Base-by-base conservation (phyloP, 75 land plant genomes). In the Adiantum capillusveneris region DNA sequence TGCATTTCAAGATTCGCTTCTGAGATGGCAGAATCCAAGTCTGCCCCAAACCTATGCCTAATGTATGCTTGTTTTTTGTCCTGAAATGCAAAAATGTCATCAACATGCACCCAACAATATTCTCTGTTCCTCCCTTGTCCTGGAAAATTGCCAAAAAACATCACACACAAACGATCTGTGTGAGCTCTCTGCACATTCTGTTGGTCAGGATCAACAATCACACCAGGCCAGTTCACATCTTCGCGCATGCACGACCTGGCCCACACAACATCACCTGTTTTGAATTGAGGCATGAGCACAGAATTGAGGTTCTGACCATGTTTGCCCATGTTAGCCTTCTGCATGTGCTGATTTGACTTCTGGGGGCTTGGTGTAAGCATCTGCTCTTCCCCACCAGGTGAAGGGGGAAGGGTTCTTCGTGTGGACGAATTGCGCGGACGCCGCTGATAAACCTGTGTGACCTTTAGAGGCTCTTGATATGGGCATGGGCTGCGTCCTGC, bases 181-280 rank as follows among this genome's bases (percentile, higher is more conserved):
- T 55, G 29, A 28, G 57, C 17, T 14, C 2, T 24, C 9, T 20
- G 3, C 26, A 2, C n/a, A 16, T 30, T 19, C 25, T 3, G 49
- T 3, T 3, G 6, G 21, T 5, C 21, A 17, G 14, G 49, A 20
- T 55, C 26, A 2, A 55, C 26, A 20, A 55, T 25, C 25, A 14
- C 22, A 24, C 25, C 57, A 19, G 57, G 57, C 57, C 57, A 55
- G 2, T 14, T 3, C 5, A 3, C 18, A 55, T 24, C 57, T 17
- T 55, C 6, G 17, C 57, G 29, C 31, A 3, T 55, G 11, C 2
- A 2, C 3, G 57, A 25, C 11, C 22, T 55, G 31, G 31, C 57
- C 57, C 57, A 55, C 3, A 55, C 57, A 25, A 55, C 1, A 24
- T 55, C 57, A 16, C 57, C 57, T 3, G 22, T 14, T 20, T 46